Conservation (phyloP, 768 basidiomycete genomes). For the Sporobolomyces pararoseus region DNA sequence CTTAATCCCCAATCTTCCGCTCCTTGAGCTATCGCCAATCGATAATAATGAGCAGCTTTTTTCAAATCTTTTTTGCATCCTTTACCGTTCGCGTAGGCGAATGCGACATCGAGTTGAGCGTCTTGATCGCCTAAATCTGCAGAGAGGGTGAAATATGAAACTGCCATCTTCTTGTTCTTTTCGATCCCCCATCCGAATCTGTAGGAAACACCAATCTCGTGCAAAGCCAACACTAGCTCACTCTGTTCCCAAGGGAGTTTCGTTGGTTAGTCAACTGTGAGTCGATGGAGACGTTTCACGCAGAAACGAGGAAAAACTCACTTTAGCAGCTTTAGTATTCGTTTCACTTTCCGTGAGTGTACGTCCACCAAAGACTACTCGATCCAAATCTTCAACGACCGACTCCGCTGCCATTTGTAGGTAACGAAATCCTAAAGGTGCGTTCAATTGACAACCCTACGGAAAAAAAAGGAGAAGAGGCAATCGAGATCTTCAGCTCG, state of each 20-base stretch:
- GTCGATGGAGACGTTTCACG: no score
- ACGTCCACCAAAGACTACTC: constrained; percentile 55
- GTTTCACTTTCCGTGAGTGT: constrained; percentile 44
- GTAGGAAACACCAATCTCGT: constrained; percentile 89
- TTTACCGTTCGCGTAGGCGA: constrained; percentile 78
- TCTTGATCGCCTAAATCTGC: constrained; percentile 79
- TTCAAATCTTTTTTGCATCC: constrained; percentile 85
- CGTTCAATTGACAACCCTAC: constrained; percentile 61
- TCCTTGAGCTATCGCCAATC: constrained; percentile 61
- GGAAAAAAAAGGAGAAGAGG: neutral
- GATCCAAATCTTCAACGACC: constrained; percentile 72
- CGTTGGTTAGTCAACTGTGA: constrained; percentile 2
- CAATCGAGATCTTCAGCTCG: no score
- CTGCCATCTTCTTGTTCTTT: constrained; percentile 77
- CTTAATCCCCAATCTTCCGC: constrained; percentile 27
- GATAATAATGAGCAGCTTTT: constrained; percentile 81
- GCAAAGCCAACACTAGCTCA: constrained; percentile 81
- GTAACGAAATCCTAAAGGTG: constrained; percentile 76
- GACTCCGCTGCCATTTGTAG: constrained; percentile 73
- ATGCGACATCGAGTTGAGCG: constrained; percentile 79
- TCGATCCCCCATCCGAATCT: constrained; percentile 85
- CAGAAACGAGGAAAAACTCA: constrained; percentile 44
- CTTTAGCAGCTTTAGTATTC: constrained; percentile 60
- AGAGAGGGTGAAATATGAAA: constrained; percentile 69
- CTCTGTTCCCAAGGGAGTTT: constrained; percentile 51